A percentile compares a stretch with the other conserved stretches of the same genome.
Conservation (phyloP, 257 asterid genomes). For the Nyctanthes arbortristis region DNA sequence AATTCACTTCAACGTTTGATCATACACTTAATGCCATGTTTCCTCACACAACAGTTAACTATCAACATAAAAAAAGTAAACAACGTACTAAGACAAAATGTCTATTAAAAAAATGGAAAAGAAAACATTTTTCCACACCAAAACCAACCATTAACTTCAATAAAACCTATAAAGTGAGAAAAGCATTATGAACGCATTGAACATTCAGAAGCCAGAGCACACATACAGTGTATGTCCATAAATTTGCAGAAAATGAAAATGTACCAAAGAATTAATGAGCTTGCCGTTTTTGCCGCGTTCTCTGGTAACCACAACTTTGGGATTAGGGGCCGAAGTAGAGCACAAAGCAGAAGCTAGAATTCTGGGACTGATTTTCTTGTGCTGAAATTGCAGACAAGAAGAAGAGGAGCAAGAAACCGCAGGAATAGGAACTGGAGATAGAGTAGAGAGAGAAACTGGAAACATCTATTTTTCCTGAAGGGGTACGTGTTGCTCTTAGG, state of each 20-base stretch:
- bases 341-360: constrained; percentile 21
- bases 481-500: constrained; percentile 29
- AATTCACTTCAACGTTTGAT: constrained; percentile 28
- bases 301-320: constrained; percentile 75
- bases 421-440: constrained; percentile 32
- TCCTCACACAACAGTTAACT: background rate
- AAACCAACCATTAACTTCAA: background rate
- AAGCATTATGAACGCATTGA: no score
- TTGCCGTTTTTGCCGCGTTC: constrained; percentile 79
- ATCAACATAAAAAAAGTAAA: background rate
- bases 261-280: constrained; percentile 72
- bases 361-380: constrained; percentile 7
- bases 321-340: constrained; percentile 35
- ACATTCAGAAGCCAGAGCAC: background rate
- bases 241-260: background rate
- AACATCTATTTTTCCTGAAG: no score
- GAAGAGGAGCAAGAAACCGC: constrained; percentile 30
- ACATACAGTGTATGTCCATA: background rate
- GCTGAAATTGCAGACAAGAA: constrained; percentile 17
- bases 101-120: background rate
- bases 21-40: constrained; percentile 23
- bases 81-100: background rate
- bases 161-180: background rate
- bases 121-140: constrained; percentile 6
- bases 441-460: constrained; percentile 38